Conservation (phyloP, 202 grass and related monocot genomes). For the Zizania palustris region DNA sequence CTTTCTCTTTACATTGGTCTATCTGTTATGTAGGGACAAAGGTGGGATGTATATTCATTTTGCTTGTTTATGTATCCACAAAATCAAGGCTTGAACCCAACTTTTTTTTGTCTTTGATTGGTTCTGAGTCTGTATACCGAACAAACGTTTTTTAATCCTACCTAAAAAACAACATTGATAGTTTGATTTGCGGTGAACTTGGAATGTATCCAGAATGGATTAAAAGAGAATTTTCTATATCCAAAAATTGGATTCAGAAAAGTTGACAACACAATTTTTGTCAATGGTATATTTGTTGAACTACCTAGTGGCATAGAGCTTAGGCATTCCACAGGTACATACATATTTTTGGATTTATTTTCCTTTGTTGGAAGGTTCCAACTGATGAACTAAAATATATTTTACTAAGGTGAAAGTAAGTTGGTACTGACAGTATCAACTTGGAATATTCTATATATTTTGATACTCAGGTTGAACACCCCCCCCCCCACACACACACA, state of each 20-base stretch:
- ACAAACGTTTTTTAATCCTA: constrained; percentile 6
- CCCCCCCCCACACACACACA: background rate
- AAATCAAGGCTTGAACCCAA: background rate
- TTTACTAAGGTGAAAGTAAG: background rate
- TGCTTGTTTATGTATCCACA: background rate
- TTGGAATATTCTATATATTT: background rate
- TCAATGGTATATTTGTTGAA: background rate
- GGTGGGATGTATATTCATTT: constrained; percentile 14
- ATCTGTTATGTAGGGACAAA: background rate
- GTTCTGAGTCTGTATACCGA: background rate
- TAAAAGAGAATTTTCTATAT: no score
- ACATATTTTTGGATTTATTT: background rate
- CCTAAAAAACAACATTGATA: background rate
- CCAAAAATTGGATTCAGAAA: background rate
- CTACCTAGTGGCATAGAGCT: background rate
- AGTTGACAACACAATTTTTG: background rate
- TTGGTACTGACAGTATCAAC: background rate
- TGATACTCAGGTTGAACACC: background rate
- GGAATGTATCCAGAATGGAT: background rate
- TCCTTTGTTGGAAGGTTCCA: background rate
- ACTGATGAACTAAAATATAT: background rate
- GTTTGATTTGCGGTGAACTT: background rate
- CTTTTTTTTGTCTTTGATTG: background rate
- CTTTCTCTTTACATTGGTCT: background rate
- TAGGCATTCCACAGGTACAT: background rate